phyloP scores from a whole-genome alignment of 495 filamentous ascomycete genomes.

The Aspergillus indologenus region DNA sequence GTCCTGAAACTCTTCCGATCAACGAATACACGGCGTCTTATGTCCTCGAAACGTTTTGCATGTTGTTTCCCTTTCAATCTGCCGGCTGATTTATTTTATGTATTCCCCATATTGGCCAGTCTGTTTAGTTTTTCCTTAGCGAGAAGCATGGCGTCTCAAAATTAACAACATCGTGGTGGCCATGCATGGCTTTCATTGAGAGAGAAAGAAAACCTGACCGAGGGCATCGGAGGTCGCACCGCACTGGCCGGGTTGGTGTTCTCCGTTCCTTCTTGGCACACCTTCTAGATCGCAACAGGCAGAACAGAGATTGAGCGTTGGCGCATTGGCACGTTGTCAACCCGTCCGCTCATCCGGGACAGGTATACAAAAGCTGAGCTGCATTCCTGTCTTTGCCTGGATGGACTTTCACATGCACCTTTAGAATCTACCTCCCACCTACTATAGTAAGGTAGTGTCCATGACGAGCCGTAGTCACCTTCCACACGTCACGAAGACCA shows the following conservation, averaged over 20 bases:
- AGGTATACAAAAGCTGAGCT: not conserved
- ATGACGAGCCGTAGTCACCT: not conserved
- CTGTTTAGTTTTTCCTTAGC: constrained; percentile 18
- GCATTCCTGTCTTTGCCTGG: too few relatives aligned
- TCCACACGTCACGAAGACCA: not conserved
- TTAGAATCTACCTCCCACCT: too few relatives aligned
- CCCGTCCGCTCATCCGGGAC: not conserved
- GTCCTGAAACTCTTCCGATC: not conserved
- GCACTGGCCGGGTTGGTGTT: not conserved
- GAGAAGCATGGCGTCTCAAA: constrained; percentile 18
- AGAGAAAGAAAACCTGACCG: constrained; percentile 5
- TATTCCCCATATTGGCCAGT: constrained; percentile 6
- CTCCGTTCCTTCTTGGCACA: constrained; percentile 8
- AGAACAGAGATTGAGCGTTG: not conserved
- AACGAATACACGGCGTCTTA: not conserved
- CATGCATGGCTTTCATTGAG: constrained; percentile 17
- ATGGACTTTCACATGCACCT: not conserved
- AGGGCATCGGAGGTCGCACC: not conserved
- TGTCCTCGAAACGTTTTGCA: not conserved
- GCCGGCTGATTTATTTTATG: constrained; percentile 7
- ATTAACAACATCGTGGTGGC: constrained; percentile 7
- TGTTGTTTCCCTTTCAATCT: constrained; percentile 3
- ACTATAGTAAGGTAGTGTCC: not conserved
- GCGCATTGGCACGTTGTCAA: not conserved
- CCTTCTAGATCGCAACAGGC: not conserved